Base-by-base conservation (phyloP, 331 rosid species). In the Phaseolus coccineus region DNA sequence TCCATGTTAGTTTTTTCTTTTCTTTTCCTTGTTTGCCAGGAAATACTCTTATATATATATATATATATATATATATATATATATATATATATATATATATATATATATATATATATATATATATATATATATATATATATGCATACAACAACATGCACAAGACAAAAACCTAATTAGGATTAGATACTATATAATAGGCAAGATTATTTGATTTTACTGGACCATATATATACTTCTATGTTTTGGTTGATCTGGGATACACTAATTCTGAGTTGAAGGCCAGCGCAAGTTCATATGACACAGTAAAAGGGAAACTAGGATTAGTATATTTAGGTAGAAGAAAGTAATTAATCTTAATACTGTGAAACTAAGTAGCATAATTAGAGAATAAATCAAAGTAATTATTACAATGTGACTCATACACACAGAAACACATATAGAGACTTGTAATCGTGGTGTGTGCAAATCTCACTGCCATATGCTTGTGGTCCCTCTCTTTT, bases 381-480 rank as follows among this genome's bases (percentile, higher is more conserved):
- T 58, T 56, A 73, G 50, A 77, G 55, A 53, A 52, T 8, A 25
- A 77, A 64, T 47, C 0, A 25, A 79, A 15, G 6, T 52, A 84
- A 22, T 59, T 78, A 50, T 51, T 24, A 7, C 5, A 35, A 44
- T 31, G 53, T 72, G 72, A 55, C 35, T 37, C 10, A 78, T 11
- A 4, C 1, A 35, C 0, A 35, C 5, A 37, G 0, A 37, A 0
- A 37, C 1, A 37, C 5, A 37, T 6, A 37, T 11, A 69, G 0
- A 74, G 24, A 78, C 61, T 83, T 87, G 79, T 86, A 86, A 50
- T 88, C 82, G 87, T 71, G 85, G 81, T 74, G 84, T 73, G 92
- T 66, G 53, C 88, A 90, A 90, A 91, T 93, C 93, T 90, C 87
- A 90, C 87, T 91, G 92, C 87, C 74, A 82, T 85, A 48, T 73